phyloP scores from a whole-genome alignment of 108 stramenopile species.

The Hondaea fermentalgiana region DNA sequence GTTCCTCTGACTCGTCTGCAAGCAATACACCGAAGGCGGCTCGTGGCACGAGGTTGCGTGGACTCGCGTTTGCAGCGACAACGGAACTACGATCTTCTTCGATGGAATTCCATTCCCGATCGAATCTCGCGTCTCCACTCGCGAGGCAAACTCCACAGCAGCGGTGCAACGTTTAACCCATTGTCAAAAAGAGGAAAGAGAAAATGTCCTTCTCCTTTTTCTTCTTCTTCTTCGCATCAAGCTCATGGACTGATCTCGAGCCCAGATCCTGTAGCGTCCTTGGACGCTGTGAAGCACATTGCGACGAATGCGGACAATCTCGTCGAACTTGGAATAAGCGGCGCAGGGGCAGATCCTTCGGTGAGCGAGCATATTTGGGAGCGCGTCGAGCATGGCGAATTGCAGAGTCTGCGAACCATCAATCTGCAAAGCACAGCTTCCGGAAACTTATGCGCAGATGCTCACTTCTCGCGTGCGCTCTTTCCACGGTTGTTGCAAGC shows the following conservation, averaged over 20 bases:
- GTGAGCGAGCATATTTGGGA: background rate
- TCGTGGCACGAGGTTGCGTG: too few relatives aligned
- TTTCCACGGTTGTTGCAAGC: background rate
- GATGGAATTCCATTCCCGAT: too few relatives aligned
- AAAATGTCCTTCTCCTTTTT: background rate
- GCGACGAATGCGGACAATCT: background rate
- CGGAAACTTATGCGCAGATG: background rate
- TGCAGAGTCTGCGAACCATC: background rate
- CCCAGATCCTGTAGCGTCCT: too few relatives aligned
- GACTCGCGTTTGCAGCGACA: too few relatives aligned
- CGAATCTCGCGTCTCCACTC: too few relatives aligned
- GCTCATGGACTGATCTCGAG: too few relatives aligned
- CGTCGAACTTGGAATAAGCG: background rate
- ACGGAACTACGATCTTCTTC: too few relatives aligned
- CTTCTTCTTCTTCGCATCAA: background rate
- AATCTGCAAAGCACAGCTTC: background rate
- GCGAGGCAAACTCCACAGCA: too few relatives aligned
- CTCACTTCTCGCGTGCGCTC: background rate
- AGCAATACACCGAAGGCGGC: too few relatives aligned
- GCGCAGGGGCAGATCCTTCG: background rate
- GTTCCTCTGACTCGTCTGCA: too few relatives aligned
- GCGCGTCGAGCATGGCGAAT: background rate
- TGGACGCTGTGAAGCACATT: too few relatives aligned
- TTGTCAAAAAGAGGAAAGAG: background rate
- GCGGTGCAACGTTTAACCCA: background rate